A percentile compares a stretch with the other conserved stretches of the same genome.
Evolutionary conservation across 768 basidiomycete species (phyloP).

Genomic region (Mycena polygramma): DNA sequence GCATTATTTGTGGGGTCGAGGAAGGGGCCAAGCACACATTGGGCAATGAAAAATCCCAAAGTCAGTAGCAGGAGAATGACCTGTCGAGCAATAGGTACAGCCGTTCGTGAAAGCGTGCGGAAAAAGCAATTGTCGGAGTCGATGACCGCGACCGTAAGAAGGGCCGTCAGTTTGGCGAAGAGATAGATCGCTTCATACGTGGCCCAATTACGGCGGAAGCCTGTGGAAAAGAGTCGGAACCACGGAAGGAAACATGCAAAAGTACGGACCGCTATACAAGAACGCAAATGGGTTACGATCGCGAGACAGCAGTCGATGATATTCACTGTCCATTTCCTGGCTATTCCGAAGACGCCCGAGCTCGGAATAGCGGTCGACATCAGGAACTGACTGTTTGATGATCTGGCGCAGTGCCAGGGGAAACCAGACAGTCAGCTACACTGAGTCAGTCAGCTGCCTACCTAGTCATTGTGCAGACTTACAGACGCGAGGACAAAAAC

Average conservation of each 20-base stretch:
- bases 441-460: constrained; percentile 1
- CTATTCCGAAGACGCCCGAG: constrained; percentile 72
- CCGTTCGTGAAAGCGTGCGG: constrained; percentile 62
- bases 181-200: constrained; percentile 75
- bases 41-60: constrained; percentile 69
- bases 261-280: constrained; percentile 72
- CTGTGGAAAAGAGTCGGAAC: constrained; percentile 49
- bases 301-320: constrained; percentile 71
- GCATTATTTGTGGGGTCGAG: constrained; percentile 80
- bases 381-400: constrained; percentile 70
- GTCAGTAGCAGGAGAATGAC: constrained; percentile 69
- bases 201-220: constrained; percentile 78
- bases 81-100: constrained; percentile 72
- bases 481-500: constrained; percentile 65
- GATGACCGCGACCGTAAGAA: constrained; percentile 75
- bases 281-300: constrained; percentile 80
- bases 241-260: constrained; percentile 9
- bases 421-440: constrained; percentile 77
- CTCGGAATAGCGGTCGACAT: constrained; percentile 76
- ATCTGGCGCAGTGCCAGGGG: constrained; percentile 72
- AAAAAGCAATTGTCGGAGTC: constrained; percentile 83
- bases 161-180: constrained; percentile 76
- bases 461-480: constrained; percentile 41
- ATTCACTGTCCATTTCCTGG: constrained; percentile 76
- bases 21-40: constrained; percentile 74